Percentiles rank a stretch among this genome's conserved stretches.
phyloP scores from a whole-genome alignment of 257 asterid species.

The Coffea eugenioides region DNA sequence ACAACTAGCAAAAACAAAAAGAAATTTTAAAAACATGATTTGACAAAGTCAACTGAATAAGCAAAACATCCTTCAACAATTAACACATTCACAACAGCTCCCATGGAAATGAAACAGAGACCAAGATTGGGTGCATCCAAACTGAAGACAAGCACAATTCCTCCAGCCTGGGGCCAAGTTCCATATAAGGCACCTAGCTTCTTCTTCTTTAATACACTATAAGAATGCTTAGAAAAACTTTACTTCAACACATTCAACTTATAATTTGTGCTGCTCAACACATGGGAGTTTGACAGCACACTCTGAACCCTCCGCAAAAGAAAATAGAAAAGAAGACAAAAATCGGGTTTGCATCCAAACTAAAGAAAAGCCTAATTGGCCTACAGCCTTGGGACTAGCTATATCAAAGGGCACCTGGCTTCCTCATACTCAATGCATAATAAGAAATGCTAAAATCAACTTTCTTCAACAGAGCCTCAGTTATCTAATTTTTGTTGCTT shows the following conservation, averaged over 20 bases:
- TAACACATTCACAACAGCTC: not conserved
- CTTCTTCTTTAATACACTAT: too few species aligned
- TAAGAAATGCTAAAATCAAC: not conserved
- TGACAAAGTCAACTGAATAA: not conserved
- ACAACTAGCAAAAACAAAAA: not conserved
- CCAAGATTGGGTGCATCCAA: not conserved
- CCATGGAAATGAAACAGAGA: not conserved
- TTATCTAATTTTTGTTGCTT: not conserved
- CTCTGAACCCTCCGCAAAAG: not conserved
- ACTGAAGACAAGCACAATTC: not conserved
- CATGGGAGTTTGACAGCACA: not conserved
- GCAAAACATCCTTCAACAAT: not conserved
- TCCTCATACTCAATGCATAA: not conserved
- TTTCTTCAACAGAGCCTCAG: not conserved
- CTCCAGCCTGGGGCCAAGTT: not conserved
- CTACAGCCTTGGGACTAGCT: not conserved
- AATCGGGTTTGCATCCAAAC: not conserved
- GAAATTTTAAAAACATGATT: not conserved
- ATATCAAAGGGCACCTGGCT: not conserved
- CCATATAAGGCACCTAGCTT: not conserved
- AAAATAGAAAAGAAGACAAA: not conserved
- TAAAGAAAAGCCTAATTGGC: not conserved
- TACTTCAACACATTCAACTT: not conserved
- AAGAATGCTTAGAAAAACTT: not conserved
- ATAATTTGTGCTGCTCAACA: not conserved